phyloP scores from a whole-genome alignment of 768 basidiomycete species.

The Leccinum imitatum region DNA sequence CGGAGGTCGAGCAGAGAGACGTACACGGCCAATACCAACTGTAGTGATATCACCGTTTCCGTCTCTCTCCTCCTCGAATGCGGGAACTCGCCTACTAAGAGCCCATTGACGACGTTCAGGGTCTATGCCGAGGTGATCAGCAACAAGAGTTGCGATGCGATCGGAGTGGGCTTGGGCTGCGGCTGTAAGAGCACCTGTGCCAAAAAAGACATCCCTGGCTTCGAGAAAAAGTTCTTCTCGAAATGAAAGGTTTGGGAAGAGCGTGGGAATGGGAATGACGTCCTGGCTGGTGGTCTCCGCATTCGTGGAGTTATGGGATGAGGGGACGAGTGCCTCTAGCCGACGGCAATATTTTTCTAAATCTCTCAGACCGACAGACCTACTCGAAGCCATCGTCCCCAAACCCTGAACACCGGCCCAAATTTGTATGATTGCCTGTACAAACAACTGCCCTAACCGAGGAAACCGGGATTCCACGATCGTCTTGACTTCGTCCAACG shows the following conservation, averaged over 20 bases:
- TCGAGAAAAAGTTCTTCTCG: conserved; percentile 90
- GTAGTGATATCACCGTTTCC: conserved; percentile 57
- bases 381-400: conserved; percentile 50
- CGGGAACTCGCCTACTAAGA: conserved; percentile 61
- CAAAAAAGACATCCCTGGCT: conserved; percentile 90
- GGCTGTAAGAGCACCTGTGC: conserved; percentile 56
- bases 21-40: conserved; percentile 63
- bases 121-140: conserved; percentile 63
- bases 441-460: conserved; percentile 49
- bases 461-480: conserved; percentile 73
- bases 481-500: conserved; percentile 59
- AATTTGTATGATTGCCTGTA: conserved; percentile 55
- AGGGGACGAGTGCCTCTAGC: conserved; percentile 59
- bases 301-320: conserved; percentile 45
- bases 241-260: conserved; percentile 70
- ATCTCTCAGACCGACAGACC: conserved; percentile 74
- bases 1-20: conserved; percentile 46
- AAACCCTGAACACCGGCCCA: conserved; percentile 65
- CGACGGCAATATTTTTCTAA: conserved; percentile 82
- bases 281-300: conserved; percentile 29
- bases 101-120: conserved; percentile 71
- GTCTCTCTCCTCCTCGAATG: conserved; percentile 67
- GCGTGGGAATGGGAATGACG: conserved; percentile 35
- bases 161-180: conserved; percentile 50
- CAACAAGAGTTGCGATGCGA: conserved; percentile 53